Conservation (phyloP, 371 early-diverging fungal species). For the Nematocida ausubeli region DNA sequence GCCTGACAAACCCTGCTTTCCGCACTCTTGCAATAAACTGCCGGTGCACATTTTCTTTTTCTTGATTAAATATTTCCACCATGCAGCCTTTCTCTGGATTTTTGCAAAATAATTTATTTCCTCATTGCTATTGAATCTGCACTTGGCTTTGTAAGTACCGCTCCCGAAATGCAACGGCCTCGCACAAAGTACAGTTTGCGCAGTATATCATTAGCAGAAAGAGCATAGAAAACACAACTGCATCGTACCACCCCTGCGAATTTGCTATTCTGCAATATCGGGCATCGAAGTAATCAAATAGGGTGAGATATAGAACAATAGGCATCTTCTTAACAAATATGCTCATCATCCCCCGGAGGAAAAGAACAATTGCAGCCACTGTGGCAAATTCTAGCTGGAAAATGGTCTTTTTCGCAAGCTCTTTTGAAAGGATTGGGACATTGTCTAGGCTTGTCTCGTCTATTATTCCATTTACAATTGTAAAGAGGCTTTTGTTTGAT, state of each 20-base stretch:
- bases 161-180: slow-evolving; percentile 16
- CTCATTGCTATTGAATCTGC: not conserved
- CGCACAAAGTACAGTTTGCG: slow-evolving; percentile 1
- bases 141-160: not conserved
- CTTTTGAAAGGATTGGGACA: not conserved
- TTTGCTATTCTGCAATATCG: slow-evolving; percentile 6
- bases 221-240: slow-evolving; percentile 5
- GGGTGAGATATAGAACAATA: slow-evolving; percentile 6
- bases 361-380: not conserved
- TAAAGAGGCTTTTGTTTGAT: slow-evolving; percentile 12
- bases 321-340: slow-evolving; percentile 35
- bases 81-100: slow-evolving; percentile 7
- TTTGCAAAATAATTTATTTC: slow-evolving; percentile 50
- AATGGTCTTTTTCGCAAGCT: not conserved
- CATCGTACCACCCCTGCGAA: slow-evolving; percentile 29
- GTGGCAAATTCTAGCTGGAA: not conserved
- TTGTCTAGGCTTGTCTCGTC: not conserved
- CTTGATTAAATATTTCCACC: slow-evolving; percentile 2
- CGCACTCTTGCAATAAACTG: slow-evolving; percentile 23
- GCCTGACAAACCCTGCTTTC: slow-evolving; percentile 26
- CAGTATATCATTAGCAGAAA: slow-evolving; percentile 16
- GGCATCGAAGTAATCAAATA: slow-evolving; percentile 43
- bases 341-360: not conserved
- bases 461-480: not conserved
- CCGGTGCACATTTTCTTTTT: slow-evolving; percentile 8